phyloP scores from a whole-genome alignment of 441 rosid genomes.

The Jatropha multifida region DNA sequence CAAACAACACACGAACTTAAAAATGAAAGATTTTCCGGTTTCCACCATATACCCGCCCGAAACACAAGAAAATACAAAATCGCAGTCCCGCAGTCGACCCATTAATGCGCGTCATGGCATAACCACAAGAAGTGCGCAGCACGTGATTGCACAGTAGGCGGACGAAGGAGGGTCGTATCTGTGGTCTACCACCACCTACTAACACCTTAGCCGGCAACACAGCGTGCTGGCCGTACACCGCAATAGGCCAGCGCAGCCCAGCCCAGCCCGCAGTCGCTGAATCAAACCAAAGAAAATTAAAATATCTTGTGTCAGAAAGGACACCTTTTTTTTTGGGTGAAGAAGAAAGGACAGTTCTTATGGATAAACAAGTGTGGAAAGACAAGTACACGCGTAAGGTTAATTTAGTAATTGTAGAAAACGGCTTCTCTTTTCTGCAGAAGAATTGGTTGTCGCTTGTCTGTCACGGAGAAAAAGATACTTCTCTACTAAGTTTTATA shows the following conservation, averaged over 20 bases:
- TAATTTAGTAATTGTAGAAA: not conserved
- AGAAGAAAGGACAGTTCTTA: too few species aligned
- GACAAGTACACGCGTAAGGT: not conserved
- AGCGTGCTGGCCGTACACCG: not conserved
- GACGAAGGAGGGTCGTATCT: not conserved
- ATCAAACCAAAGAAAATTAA: not conserved
- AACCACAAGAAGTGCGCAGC: conserved; percentile 10
- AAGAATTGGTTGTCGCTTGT: too few species aligned
- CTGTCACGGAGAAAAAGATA: too few species aligned
- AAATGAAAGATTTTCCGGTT: too few species aligned
- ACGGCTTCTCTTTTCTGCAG: too few species aligned
- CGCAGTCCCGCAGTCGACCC: too few species aligned
- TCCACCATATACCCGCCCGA: not conserved
- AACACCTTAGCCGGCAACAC: conserved; percentile 4
- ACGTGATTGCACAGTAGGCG: not conserved
- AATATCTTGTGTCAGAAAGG: not conserved
- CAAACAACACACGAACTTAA: conserved; percentile 8
- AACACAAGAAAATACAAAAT: not conserved
- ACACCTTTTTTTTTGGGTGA: not conserved
- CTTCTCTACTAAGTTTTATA: too few species aligned
- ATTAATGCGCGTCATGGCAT: too few species aligned
- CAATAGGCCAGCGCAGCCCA: not conserved
- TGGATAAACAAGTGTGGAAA: conserved; percentile 14
- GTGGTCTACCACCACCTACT: not conserved
- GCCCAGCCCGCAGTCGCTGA: not conserved